phyloP scores from a whole-genome alignment of 305 asterid genomes.

The Coffea humblotiana region DNA sequence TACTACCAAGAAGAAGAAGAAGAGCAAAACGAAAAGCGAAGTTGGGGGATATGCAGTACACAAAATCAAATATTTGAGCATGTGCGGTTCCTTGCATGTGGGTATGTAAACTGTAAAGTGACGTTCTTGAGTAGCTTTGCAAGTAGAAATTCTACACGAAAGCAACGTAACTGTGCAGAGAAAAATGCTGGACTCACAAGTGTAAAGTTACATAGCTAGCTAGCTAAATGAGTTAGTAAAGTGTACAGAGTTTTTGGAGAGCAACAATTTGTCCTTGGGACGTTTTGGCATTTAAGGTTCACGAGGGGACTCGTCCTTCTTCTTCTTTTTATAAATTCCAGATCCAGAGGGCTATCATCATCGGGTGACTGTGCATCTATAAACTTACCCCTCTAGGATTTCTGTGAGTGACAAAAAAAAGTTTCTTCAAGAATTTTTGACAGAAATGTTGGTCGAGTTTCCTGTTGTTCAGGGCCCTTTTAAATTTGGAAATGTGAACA shows the following conservation, averaged over 20 bases:
- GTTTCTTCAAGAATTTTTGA: not conserved
- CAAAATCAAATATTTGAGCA: not conserved
- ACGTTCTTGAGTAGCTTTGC: not conserved
- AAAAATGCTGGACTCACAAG: not conserved
- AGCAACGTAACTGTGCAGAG: not conserved
- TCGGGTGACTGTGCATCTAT: slow-evolving; percentile 1
- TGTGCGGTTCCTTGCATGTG: not conserved
- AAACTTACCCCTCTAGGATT: not conserved
- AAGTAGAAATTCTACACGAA: not conserved
- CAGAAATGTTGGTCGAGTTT: not conserved
- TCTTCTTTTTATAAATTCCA: not conserved
- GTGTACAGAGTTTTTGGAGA: not conserved
- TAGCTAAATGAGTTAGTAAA: not conserved
- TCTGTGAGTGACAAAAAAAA: not conserved
- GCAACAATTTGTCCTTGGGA: not conserved
- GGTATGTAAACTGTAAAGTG: not conserved
- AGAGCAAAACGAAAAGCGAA: too few relatives aligned
- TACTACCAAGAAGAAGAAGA: too few relatives aligned
- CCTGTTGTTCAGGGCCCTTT: not conserved
- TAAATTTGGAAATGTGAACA: not conserved
- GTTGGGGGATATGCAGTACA: too few relatives aligned
- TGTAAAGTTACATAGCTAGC: too few relatives aligned
- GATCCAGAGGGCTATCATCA: not conserved
- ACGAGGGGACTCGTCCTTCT: not conserved
- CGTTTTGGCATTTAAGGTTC: not conserved